Conservation (phyloP, 1,139 yeast species). For the Lodderomyces oxycetoniae region DNA sequence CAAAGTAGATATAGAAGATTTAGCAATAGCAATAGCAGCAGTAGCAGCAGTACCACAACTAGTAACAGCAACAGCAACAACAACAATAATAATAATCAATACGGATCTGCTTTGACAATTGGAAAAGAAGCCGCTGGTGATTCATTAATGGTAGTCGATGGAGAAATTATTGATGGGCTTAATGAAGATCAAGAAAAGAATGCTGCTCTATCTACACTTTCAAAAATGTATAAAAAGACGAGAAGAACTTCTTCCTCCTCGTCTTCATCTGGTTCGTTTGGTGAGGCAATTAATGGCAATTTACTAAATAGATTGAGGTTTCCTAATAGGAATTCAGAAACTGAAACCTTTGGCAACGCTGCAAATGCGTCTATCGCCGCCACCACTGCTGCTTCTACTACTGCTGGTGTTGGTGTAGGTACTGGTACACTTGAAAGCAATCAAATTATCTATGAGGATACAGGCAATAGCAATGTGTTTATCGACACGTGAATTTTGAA, state of each 20-base stretch:
- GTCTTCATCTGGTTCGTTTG: neutral
- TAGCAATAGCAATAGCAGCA: conserved; percentile 1
- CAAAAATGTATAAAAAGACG: neutral
- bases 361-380: too few relatives aligned
- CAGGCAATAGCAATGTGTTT: conserved; percentile 25
- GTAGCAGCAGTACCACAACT: too few relatives aligned
- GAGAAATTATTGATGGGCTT: neutral
- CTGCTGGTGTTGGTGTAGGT: conserved; percentile 3
- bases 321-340: conserved; percentile 7
- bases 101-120: too few relatives aligned
- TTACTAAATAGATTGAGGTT: conserved; percentile 16
- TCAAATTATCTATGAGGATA: conserved; percentile 20
- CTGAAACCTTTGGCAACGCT: conserved; percentile 2
- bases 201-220: neutral
- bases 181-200: neutral
- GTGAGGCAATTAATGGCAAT: conserved; percentile 4
- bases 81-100: too few relatives aligned
- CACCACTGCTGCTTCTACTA: too few relatives aligned
- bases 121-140: too few relatives aligned
- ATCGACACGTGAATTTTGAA: conserved; percentile 25
- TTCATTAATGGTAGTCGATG: too few relatives aligned
- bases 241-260: conserved; percentile 1
- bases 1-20: conserved; percentile 25
- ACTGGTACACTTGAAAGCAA: conserved; percentile 1
- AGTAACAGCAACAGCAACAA: too few relatives aligned